phyloP scores from a whole-genome alignment of 305 asterid genomes.

The Fraxinus xanthoxyloides region DNA sequence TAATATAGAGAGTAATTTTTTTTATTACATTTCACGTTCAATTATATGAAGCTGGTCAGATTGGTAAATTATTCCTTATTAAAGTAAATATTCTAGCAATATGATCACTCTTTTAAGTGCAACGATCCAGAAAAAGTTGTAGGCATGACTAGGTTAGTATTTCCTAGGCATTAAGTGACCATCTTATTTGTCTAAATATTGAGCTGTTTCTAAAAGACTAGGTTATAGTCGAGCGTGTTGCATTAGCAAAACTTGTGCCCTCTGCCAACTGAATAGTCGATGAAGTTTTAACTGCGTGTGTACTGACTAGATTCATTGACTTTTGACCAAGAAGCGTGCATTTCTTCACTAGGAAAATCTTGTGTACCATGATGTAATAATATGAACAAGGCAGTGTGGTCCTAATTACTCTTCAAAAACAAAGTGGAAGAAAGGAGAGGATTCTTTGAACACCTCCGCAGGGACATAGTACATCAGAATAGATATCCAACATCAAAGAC shows the following conservation, averaged over 20 bases:
- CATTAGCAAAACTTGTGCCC: too few species aligned
- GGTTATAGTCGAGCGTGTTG: background rate
- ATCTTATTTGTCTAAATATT: background rate
- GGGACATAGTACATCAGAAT: constrained; percentile 13
- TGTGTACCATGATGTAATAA: background rate
- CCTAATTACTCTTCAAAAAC: background rate
- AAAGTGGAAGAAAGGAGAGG: background rate
- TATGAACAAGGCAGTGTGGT: background rate
- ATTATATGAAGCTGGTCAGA: background rate
- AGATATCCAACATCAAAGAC: constrained; percentile 12
- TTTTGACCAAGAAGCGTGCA: background rate
- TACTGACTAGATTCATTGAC: background rate
- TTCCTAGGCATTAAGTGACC: background rate
- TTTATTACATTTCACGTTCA: too few species aligned
- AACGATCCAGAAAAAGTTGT: background rate
- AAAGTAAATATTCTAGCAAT: background rate
- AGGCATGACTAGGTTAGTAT: background rate
- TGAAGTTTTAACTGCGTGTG: background rate
- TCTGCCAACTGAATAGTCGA: background rate
- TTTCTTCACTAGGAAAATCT: background rate
- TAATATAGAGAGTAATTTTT: background rate
- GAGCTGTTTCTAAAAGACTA: background rate
- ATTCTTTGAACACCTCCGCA: background rate
- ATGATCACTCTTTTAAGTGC: background rate
- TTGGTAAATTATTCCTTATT: background rate